Conservation (phyloP, 192 early-diverging fungal genomes). For the Backusella parvicylindrica region DNA sequence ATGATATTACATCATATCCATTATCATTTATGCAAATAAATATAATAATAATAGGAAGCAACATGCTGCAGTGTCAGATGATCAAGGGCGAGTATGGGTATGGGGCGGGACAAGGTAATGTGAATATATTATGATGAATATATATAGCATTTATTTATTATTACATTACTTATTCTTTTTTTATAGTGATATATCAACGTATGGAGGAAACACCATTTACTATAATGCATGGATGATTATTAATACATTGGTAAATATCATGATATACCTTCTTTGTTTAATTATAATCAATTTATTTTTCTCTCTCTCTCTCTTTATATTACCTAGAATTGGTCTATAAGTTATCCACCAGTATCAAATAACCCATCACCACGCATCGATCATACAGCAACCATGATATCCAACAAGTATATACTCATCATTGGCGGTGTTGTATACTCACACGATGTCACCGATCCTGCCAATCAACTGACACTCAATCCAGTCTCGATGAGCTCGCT, state of each 20-base stretch:
- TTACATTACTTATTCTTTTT: too few relatives aligned
- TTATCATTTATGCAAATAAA: neutral
- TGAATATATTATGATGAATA: too few relatives aligned
- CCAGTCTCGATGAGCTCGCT: conserved; percentile 29
- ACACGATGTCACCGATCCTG: conserved; percentile 29
- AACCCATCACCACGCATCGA: conserved; percentile 24
- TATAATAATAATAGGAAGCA: conserved; percentile 17
- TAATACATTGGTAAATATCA: conserved; percentile 18
- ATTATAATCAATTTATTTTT: neutral
- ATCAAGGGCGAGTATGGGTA: conserved; percentile 26
- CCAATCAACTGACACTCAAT: conserved; percentile 10
- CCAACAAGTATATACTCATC: conserved; percentile 21
- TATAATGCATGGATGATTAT: conserved; percentile 18
- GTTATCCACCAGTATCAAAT: conserved; percentile 3
- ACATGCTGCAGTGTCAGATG: conserved; percentile 24
- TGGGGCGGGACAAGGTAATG: conserved; percentile 34
- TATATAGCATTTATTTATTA: too few relatives aligned
- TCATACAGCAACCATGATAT: conserved; percentile 28
- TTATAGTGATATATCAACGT: conserved; percentile 13
- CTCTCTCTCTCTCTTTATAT: neutral
- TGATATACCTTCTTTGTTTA: neutral
- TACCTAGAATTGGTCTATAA: conserved; percentile 20
- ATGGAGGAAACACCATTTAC: conserved; percentile 7
- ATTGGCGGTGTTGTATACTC: conserved; percentile 27
- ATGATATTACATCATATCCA: neutral